Base-by-base conservation (phyloP, 2,329 filamentous ascomycete species). In the Xylogone sp. region DNA sequence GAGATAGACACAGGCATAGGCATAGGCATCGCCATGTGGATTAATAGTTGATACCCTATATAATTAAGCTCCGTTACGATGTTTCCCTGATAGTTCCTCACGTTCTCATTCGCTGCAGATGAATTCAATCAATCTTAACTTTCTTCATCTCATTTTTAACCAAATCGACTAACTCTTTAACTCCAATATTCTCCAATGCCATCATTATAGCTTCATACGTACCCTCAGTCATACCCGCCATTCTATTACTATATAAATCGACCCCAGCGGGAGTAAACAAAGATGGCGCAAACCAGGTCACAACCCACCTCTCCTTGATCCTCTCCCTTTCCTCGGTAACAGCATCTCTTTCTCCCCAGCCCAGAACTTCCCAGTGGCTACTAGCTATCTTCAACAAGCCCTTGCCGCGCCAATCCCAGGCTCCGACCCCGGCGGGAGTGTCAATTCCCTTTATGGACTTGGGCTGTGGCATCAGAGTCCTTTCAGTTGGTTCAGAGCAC, bases 271-370 rank as follows among this genome's bases (percentile, higher is more conserved):
- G 86, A 6, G 90, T 94, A 60, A 96, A 95, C 43, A 92, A 59
- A 21, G 88, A 95, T 63, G 88, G 85, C 56, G 86, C 84, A 68
- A 96, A 96, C 77, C 86, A 93, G 3, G 88, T 95, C 13, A 96
- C 88, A 1, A 81, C 83, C 88, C 88, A 96, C 59, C 78, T 76
- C 34, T 39, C 34, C n/a, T 39, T 39, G 4, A 39, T 16, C 5
- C 13, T 39, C 68, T 69, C 69, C 7, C 57, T 60, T 2, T 63
- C 62, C 3, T 59, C 56, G 24, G 42, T 59, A 0, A 69, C 69
- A 19, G 64, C 73, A 13, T 50, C 63, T 1, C 69, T 70, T 27
- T 67, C 75, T 3, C 89, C 89, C 76, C 82, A 92, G 2, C 86
- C 89, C 18, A 95, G 69, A 2, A 94, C 72, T 75, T 96, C 88